A percentile compares a stretch with the other conserved stretches of the same genome.
phyloP scores from a whole-genome alignment of 2,329 filamentous ascomycete genomes.

The Curvularia sp. region DNA sequence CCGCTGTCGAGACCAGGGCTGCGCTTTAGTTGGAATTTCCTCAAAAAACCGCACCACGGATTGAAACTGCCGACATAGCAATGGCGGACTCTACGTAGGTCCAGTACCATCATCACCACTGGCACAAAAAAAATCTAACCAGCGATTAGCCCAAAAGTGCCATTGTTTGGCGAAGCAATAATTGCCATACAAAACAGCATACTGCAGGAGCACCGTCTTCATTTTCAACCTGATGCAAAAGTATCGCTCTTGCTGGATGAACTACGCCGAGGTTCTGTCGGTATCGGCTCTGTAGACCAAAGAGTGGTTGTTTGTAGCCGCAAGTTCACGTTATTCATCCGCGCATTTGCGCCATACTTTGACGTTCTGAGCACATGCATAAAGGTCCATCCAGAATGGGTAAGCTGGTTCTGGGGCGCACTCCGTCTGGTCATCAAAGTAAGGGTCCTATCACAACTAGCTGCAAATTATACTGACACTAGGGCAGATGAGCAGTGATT shows the following conservation, averaged over 20 bases:
- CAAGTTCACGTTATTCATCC: constrained; percentile 33
- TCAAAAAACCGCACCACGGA: constrained; percentile 31
- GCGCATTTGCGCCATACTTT: constrained; percentile 36
- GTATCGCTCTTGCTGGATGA: constrained; percentile 28
- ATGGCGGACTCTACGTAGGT: constrained; percentile 37
- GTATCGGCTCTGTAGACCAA: constrained; percentile 17
- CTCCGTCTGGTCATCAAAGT: constrained; percentile 37
- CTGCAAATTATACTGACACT: background rate
- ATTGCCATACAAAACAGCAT: constrained; percentile 28
- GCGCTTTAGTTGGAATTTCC: constrained; percentile 20
- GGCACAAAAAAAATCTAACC: constrained; percentile 20
- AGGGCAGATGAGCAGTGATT: constrained; percentile 31
- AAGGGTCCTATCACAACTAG: background rate
- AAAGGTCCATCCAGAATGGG: constrained; percentile 28
- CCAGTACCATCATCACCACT: background rate
- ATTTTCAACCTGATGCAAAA: constrained; percentile 25
- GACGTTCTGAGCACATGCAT: constrained; percentile 33
- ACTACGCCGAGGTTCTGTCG: constrained; percentile 20
- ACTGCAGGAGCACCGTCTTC: constrained; percentile 24
- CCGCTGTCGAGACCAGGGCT: constrained; percentile 20
- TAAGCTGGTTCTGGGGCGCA: constrained; percentile 34
- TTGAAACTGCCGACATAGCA: constrained; percentile 29
- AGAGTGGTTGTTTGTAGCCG: constrained; percentile 23
- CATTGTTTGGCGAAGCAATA: constrained; percentile 33
- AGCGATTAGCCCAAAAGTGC: constrained; percentile 19